phyloP scores from a whole-genome alignment of 2,329 filamentous ascomycete genomes.

The Neonectria ditissima region DNA sequence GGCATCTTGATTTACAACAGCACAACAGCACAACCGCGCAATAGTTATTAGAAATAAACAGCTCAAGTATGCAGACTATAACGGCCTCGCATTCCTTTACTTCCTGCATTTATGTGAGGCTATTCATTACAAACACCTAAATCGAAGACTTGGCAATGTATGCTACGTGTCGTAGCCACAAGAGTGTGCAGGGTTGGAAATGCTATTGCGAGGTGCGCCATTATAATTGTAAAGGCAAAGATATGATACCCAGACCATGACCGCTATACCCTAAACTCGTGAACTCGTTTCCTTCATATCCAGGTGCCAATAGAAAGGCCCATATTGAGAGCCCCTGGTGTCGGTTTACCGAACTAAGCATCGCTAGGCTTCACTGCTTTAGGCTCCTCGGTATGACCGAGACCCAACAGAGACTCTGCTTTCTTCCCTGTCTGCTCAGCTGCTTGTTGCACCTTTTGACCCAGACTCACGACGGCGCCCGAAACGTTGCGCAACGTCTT shows the following conservation, averaged over 20 bases:
- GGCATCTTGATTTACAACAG: not conserved
- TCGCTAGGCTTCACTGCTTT: slow-evolving; percentile 28
- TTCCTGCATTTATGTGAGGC: too few relatives aligned
- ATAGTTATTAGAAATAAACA: not conserved
- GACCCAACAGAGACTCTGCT: slow-evolving; percentile 27
- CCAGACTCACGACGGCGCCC: slow-evolving; percentile 52
- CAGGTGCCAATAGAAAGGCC: slow-evolving; percentile 24
- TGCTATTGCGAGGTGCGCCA: slow-evolving; percentile 10
- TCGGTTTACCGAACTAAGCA: slow-evolving; percentile 7
- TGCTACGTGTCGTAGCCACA: not conserved
- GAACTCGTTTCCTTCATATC: slow-evolving; percentile 39
- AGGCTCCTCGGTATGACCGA: slow-evolving; percentile 35
- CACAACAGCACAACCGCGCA: not conserved
- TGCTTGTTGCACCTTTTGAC: slow-evolving; percentile 45
- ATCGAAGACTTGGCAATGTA: not conserved
- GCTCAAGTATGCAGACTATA: too few relatives aligned
- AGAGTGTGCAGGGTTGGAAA: not conserved
- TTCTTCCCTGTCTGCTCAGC: slow-evolving; percentile 39
- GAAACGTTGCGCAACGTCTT: slow-evolving; percentile 57
- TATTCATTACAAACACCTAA: not conserved
- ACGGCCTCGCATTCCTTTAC: too few relatives aligned
- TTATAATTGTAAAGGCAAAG: slow-evolving; percentile 25
- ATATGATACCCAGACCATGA: slow-evolving; percentile 37
- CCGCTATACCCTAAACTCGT: slow-evolving; percentile 41
- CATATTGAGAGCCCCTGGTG: slow-evolving; percentile 24